Conservation (phyloP, 495 filamentous ascomycete genomes). For the Hypoxylon fragiforme region DNA sequence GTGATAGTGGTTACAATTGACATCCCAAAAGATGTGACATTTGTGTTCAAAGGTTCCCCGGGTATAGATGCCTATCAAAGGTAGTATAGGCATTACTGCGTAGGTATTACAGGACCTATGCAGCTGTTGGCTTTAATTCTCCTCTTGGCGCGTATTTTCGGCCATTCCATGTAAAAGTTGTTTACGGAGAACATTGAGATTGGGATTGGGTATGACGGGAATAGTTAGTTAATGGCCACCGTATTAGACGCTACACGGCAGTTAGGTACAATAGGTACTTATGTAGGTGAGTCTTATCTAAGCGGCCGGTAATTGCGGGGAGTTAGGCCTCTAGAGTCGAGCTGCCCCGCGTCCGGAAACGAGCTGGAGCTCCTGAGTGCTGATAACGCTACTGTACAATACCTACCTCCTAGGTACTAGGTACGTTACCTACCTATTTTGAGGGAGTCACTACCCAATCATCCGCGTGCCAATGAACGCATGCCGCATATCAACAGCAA, state of each 20-base stretch:
- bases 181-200: no score
- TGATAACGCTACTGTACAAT: no score
- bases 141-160: constrained; percentile 29
- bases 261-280: no score
- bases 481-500: constrained; percentile 2
- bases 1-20: not conserved
- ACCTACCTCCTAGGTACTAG: not conserved
- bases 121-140: constrained; percentile 13
- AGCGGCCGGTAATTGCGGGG: not conserved
- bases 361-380: no score
- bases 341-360: constrained; percentile 21
- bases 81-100: no score
- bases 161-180: no score
- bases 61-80: no score
- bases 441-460: constrained; percentile 5
- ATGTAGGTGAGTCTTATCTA: not conserved
- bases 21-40: no score
- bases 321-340: not conserved
- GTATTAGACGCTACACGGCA: constrained; percentile 3
- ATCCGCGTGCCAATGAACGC: constrained; percentile 19
- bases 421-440: not conserved
- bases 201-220: no score
- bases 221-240: not conserved
- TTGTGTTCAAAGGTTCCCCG: no score
- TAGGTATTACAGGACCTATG: no score